Percentiles rank a stretch among this genome's conserved stretches.
These are phyloP conservation scores for Beta lomatogona DNA, from an alignment of 179 eudicot species.

Conservation along the genomic window DNA sequence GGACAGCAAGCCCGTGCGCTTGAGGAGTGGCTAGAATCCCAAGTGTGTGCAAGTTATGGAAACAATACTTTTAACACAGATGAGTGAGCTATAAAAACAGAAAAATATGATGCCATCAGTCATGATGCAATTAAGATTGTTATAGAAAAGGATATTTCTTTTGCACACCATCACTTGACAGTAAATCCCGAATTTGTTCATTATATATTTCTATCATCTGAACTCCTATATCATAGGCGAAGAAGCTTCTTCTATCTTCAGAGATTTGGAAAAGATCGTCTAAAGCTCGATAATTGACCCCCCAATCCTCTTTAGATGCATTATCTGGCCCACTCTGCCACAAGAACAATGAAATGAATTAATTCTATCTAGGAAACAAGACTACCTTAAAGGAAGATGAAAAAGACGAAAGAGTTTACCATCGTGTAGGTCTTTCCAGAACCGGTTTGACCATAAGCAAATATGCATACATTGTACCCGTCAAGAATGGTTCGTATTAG, in stretches of 20 bases:
- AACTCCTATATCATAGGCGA: constrained; percentile 66
- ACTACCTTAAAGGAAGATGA: constrained; percentile 3
- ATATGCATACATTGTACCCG: constrained; percentile 93
- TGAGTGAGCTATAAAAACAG: neutral
- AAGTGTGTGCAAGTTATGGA: constrained; percentile 75
- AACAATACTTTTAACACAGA: constrained; percentile 20
- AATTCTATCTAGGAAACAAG: constrained; percentile 20
- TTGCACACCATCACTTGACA: constrained; percentile 55
- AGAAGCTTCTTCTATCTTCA: constrained; percentile 56
- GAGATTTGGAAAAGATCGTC: constrained; percentile 85
- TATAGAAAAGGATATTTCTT: constrained; percentile 83
- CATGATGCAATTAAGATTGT: neutral
- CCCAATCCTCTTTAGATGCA: constrained; percentile 82
- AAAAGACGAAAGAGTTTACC: constrained; percentile 44
- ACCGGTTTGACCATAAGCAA: constrained; percentile 99
- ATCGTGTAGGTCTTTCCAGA: constrained; percentile 97
- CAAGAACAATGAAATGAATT: constrained; percentile 16
- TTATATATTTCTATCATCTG: constrained; percentile 98
- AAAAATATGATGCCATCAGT: neutral
- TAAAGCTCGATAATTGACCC: constrained; percentile 91
- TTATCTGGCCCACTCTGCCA: constrained; percentile 86
- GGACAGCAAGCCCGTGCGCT: constrained; percentile 80
- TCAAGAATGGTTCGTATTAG: constrained; percentile 82
- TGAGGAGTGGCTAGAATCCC: constrained; percentile 74
- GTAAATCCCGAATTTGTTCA: constrained; percentile 92